phyloP scores from a whole-genome alignment of 2,329 filamentous ascomycete genomes.

The Uncinocarpus reesii region DNA sequence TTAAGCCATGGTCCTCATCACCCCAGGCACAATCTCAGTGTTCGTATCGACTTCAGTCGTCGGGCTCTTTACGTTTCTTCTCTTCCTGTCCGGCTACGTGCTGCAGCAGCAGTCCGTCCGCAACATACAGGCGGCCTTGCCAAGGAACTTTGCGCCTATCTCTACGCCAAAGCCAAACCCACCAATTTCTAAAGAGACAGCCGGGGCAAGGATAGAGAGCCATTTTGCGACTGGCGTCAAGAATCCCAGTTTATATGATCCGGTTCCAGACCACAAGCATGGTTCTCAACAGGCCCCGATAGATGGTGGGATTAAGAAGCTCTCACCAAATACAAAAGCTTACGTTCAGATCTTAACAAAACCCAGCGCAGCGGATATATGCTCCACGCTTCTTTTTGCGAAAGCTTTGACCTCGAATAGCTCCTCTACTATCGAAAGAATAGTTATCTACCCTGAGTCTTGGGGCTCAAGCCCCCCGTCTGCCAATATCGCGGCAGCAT shows the following conservation, averaged over 20 bases:
- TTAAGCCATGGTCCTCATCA: slow-evolving; percentile 37
- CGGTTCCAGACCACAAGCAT: not conserved
- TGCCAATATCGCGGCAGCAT: slow-evolving; percentile 24
- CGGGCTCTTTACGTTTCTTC: slow-evolving; percentile 63
- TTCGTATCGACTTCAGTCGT: slow-evolving; percentile 44
- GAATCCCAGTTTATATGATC: not conserved
- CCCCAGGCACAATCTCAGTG: slow-evolving; percentile 36
- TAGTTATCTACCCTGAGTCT: slow-evolving; percentile 40
- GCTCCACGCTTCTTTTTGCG: slow-evolving; percentile 38
- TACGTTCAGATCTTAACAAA: slow-evolving; percentile 38
- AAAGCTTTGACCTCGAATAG: slow-evolving; percentile 30
- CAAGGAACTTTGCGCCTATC: not conserved
- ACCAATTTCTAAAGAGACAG: not conserved
- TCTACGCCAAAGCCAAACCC: not conserved
- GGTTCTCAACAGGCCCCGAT: not conserved
- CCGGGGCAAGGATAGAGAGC: too few species aligned
- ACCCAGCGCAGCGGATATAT: slow-evolving; percentile 36
- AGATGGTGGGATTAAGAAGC: not conserved
- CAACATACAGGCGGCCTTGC: slow-evolving; percentile 49
- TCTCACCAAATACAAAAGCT: slow-evolving; percentile 24
- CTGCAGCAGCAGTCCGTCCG: slow-evolving; percentile 78
- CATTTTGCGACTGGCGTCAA: not conserved
- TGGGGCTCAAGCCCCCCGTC: slow-evolving; percentile 31
- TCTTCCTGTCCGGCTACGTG: slow-evolving; percentile 80
- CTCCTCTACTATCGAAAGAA: slow-evolving; percentile 30